These are phyloP conservation scores for Saprolegnia diclina DNA, from an alignment of 352 stramenopile species.

Conservation along the genomic window DNA sequence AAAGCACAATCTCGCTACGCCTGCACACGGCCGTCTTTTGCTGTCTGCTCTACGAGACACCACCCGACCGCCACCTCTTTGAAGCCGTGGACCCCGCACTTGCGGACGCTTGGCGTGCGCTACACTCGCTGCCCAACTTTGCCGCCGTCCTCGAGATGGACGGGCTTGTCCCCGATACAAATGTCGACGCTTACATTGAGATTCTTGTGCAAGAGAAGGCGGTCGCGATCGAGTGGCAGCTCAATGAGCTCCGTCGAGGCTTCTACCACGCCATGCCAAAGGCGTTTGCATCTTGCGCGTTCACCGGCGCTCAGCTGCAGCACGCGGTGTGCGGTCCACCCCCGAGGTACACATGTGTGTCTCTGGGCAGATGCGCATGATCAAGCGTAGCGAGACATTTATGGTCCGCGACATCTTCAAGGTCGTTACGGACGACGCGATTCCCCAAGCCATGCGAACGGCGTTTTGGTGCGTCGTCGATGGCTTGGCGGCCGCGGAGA, in stretches of 20 bases:
- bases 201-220: conserved; percentile 9
- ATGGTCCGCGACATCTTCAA: conserved; percentile 7
- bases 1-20: background rate
- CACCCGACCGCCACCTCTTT: background rate
- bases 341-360: background rate
- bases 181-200: conserved; percentile 3
- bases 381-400: background rate
- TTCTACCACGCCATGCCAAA: conserved; percentile 3
- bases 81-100: conserved; percentile 1
- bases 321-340: background rate
- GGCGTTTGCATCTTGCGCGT: background rate
- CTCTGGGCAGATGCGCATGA: background rate
- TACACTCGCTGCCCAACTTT: conserved; percentile 2
- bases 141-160: conserved; percentile 12
- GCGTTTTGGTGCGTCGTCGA: conserved; percentile 20
- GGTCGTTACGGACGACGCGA: conserved; percentile 8
- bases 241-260: background rate
- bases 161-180: conserved; percentile 7
- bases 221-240: conserved; percentile 5
- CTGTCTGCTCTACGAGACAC: conserved; percentile 1
- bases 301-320: background rate
- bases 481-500: background rate
- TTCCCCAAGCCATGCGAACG: background rate
- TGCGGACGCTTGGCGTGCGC: background rate
- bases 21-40: conserved; percentile 9